Percentiles rank a stretch among this genome's conserved stretches.
Conservation (phyloP, 176 grass and related monocot genomes). For the Tuctoria greenei region DNA sequence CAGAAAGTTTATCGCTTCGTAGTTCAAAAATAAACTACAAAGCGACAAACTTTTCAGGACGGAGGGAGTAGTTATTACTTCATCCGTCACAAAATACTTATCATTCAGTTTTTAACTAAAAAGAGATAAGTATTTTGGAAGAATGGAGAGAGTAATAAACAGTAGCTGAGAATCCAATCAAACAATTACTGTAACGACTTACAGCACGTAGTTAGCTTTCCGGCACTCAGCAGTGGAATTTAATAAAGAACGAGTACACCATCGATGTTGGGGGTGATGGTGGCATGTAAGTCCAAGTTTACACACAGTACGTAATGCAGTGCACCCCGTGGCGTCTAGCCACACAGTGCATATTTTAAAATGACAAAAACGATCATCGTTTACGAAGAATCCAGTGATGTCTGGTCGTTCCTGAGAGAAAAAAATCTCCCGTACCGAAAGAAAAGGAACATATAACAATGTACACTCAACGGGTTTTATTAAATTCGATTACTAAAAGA, state of each 20-base stretch:
- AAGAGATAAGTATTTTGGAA: no score
- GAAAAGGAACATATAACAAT: slow-evolving; percentile 22
- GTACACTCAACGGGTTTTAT: not conserved
- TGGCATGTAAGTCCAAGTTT: not conserved
- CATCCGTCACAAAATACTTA: no score
- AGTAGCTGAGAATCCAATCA: not conserved
- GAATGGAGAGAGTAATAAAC: not conserved
- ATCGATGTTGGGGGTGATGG: not conserved
- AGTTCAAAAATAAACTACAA: no score
- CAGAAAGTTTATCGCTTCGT: no score
- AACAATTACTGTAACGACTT: not conserved
- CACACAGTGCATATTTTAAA: slow-evolving; percentile 4
- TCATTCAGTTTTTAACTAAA: no score
- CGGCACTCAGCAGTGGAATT: not conserved
- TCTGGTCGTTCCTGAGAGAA: not conserved
- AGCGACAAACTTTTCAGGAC: no score
- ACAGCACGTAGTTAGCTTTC: not conserved
- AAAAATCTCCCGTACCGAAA: slow-evolving; percentile 35
- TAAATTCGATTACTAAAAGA: not conserved
- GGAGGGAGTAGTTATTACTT: no score
- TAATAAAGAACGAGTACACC: not conserved
- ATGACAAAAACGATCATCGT: slow-evolving; percentile 30
- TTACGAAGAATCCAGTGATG: slow-evolving; percentile 46
- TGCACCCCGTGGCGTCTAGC: not conserved
- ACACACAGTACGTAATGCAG: not conserved